phyloP scores from a whole-genome alignment of 1,139 yeast species.

The Saccharomyces uvarum region DNA sequence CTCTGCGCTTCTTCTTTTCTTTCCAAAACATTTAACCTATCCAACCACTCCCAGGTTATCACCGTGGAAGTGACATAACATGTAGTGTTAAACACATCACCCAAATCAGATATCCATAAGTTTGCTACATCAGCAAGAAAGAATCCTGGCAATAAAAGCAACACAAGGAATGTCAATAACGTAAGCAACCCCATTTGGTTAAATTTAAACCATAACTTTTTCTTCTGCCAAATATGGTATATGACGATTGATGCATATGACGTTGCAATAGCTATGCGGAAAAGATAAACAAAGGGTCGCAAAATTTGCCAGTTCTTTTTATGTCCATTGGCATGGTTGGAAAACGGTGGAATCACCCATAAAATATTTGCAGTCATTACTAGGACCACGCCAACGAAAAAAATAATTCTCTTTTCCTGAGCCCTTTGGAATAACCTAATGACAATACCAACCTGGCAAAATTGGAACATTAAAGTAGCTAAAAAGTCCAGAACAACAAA shows the following conservation, averaged over 20 bases:
- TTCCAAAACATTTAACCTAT: slow-evolving; percentile 54
- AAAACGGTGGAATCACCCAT: slow-evolving; percentile 52
- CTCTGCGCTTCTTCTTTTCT: slow-evolving; percentile 68
- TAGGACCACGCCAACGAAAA: slow-evolving; percentile 53
- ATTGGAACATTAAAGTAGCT: slow-evolving; percentile 51
- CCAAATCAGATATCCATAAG: slow-evolving; percentile 61
- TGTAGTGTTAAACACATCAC: slow-evolving; percentile 65
- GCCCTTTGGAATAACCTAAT: slow-evolving; percentile 66
- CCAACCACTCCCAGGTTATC: slow-evolving; percentile 86
- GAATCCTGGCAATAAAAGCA: slow-evolving; percentile 61
- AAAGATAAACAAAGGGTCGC: slow-evolving; percentile 72
- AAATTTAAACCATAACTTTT: slow-evolving; percentile 47
- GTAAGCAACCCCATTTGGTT: slow-evolving; percentile 46
- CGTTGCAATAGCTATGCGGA: slow-evolving; percentile 66
- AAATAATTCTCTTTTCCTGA: slow-evolving; percentile 59
- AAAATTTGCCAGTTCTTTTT: slow-evolving; percentile 36
- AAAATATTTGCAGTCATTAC: slow-evolving; percentile 54
- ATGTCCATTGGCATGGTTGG: slow-evolving; percentile 20
- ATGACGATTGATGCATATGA: slow-evolving; percentile 63
- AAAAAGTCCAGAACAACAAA: slow-evolving; percentile 58
- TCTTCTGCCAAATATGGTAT: slow-evolving; percentile 44
- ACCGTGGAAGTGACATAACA: slow-evolving; percentile 68
- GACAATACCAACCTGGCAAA: slow-evolving; percentile 70
- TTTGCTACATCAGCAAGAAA: slow-evolving; percentile 73
- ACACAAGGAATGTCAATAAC: slow-evolving; percentile 48